Percentiles rank a stretch among this genome's conserved stretches.
These are phyloP conservation scores for Lecanosticta acicola DNA, from an alignment of 2,329 filamentous ascomycete species.

Conservation along the genomic window DNA sequence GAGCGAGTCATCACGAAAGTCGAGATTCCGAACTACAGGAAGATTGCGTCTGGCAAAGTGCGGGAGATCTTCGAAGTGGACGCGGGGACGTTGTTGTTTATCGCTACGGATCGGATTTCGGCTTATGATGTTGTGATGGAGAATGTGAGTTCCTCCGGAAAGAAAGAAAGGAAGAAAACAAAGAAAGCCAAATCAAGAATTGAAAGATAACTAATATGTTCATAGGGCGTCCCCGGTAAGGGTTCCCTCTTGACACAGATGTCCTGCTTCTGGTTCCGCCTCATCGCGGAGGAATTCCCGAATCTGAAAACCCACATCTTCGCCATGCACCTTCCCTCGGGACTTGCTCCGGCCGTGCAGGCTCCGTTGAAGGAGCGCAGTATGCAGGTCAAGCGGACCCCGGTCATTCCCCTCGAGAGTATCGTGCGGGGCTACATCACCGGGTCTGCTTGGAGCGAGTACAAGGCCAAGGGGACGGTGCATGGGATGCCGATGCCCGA, in stretches of 20 bases:
- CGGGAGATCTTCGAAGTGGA: constrained; percentile 74
- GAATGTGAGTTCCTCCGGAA: constrained; percentile 61
- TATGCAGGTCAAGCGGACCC: constrained; percentile 71
- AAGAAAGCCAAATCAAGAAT: too few relatives aligned
- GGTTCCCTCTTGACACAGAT: constrained; percentile 62
- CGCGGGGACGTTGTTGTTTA: constrained; percentile 67
- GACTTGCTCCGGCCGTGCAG: constrained; percentile 36
- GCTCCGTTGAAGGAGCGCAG: constrained; percentile 53
- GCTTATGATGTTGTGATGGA: constrained; percentile 89
- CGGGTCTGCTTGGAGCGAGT: constrained; percentile 77
- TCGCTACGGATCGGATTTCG: constrained; percentile 84
- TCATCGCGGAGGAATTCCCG: constrained; percentile 53
- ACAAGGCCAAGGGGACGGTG: constrained; percentile 66
- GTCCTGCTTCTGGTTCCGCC: constrained; percentile 62
- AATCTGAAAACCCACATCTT: constrained; percentile 59
- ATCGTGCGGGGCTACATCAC: constrained; percentile 90
- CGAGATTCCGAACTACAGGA: constrained; percentile 34
- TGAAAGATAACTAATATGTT: too few relatives aligned
- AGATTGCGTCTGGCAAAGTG: constrained; percentile 64
- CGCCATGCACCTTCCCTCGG: constrained; percentile 50
- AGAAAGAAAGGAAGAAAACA: not conserved
- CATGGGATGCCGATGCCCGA: constrained; percentile 66
- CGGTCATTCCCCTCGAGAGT: constrained; percentile 72
- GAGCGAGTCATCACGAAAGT: constrained; percentile 18
- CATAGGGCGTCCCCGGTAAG: constrained; percentile 61